These are phyloP conservation scores for Herpotrichia juniperi DNA, from an alignment of 2,329 filamentous ascomycete genomes.

Conservation along the genomic window DNA sequence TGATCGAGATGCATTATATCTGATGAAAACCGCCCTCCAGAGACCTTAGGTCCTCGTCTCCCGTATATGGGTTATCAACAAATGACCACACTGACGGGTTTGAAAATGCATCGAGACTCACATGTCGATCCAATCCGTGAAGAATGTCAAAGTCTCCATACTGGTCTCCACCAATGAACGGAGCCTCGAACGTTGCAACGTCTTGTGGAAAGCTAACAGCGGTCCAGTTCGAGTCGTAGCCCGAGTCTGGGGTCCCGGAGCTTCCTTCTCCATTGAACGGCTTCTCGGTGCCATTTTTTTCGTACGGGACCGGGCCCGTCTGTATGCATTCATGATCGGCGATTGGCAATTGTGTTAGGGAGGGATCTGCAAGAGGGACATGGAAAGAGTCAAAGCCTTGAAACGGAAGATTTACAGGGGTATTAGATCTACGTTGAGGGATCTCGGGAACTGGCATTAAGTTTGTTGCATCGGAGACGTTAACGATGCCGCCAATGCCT, in stretches of 20 bases:
- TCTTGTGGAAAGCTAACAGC: neutral
- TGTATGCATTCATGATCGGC: neutral
- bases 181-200: neutral
- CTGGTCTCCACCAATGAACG: neutral
- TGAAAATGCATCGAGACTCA: neutral
- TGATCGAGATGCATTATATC: no score
- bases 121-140: neutral
- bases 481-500: neutral
- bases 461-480: neutral
- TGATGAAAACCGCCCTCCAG: no score
- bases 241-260: constrained; percentile 25
- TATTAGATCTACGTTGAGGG: neutral
- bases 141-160: neutral
- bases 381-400: constrained; percentile 2
- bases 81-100: constrained; percentile 1
- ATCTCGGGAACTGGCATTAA: neutral
- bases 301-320: neutral
- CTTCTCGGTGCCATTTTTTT: neutral
- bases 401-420: neutral
- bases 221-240: constrained; percentile 19
- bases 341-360: neutral
- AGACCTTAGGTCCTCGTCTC: no score
- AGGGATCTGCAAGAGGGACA: neutral
- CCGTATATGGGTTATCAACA: neutral
- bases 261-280: neutral